These are phyloP conservation scores for Gossypium raimondii DNA, from an alignment of 345 rosid species.

Conservation along the genomic window DNA sequence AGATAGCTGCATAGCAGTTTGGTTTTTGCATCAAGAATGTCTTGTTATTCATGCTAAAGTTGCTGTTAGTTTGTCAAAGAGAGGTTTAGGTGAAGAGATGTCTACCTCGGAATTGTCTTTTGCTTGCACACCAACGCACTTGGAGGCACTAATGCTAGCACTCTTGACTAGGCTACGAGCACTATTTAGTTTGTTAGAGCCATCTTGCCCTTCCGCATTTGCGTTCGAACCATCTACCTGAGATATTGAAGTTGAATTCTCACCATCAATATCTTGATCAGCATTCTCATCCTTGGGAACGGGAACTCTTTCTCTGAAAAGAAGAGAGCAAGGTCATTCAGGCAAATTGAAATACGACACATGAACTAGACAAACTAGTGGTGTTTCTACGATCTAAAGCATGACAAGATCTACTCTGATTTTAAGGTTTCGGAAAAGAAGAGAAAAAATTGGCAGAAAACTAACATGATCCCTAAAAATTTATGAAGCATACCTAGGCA, in stretches of 20 bases:
- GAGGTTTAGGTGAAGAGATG: neutral
- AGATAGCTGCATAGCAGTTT: neutral
- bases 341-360: neutral
- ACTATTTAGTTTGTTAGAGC: slow-evolving; percentile 39
- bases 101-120: slow-evolving; percentile 47
- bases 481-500: slow-evolving; percentile 67
- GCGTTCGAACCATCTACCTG: slow-evolving; percentile 26
- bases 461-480: slow-evolving; percentile 9
- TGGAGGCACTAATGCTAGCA: slow-evolving; percentile 93
- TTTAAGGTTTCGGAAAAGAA: neutral
- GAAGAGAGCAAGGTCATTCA: slow-evolving; percentile 12
- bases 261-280: slow-evolving; percentile 21
- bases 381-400: neutral
- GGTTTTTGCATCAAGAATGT: neutral
- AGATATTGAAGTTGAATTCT: slow-evolving; percentile 14
- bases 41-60: neutral
- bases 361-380: slow-evolving; percentile 1
- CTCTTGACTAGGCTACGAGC: slow-evolving; percentile 80
- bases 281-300: slow-evolving; percentile 52
- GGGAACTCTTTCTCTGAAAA: slow-evolving; percentile 74
- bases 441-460: neutral
- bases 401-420: neutral
- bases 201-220: slow-evolving; percentile 26
- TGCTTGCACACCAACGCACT: slow-evolving; percentile 61
- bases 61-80: neutral